Base-by-base conservation (phyloP, 768 basidiomycete genomes). In the Russula ochroleuca region DNA sequence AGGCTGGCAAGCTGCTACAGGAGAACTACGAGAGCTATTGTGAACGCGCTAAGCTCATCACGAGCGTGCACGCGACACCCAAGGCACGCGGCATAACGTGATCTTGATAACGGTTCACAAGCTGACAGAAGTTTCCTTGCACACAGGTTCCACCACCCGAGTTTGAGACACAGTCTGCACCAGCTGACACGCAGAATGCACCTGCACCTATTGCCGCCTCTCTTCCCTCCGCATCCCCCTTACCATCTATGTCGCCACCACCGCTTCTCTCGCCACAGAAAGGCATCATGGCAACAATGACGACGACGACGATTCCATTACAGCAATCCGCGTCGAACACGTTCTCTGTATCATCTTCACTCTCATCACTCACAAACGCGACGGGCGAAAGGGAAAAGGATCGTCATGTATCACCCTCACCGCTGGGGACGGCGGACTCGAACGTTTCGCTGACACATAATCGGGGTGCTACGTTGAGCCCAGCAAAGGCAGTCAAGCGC, bases 1-100 rank as follows among this genome's bases (percentile, higher is more conserved):
- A 97, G 72, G 95, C 95, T 0, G 96, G 95, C 25, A 96, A 94
- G 73, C 80, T 96, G 55, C 75, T 97, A 43, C 78, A 96, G 51
- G 92, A 96, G 72, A 86, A 95, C 65, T 98, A 97, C 73, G 84
- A 88, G 53, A 87, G 83, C 69, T 98, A 96, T 71, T 92, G 85
- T 74, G 80, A 84, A 67, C 87, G 94, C 59, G 94, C 94, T 17
- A 85, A 83, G 72, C 81, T 97, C 23, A 93, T 96, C 70, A 95
- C 94, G 28, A 86, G 84, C 65, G 92, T 98, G 19, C 95, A 98
- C 71, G 95, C 94, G 41, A 92, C 88, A 21, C 90, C 91, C 11
- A 84, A 86, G 67, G 83, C 80, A 57, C 78, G 82, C 65, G 14
- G 19, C 11, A 6, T 52, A 15, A 35, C 17, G 10, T 19, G 10